phyloP scores from a whole-genome alignment of 306 rosid genomes.

The Gillenia trifoliata region DNA sequence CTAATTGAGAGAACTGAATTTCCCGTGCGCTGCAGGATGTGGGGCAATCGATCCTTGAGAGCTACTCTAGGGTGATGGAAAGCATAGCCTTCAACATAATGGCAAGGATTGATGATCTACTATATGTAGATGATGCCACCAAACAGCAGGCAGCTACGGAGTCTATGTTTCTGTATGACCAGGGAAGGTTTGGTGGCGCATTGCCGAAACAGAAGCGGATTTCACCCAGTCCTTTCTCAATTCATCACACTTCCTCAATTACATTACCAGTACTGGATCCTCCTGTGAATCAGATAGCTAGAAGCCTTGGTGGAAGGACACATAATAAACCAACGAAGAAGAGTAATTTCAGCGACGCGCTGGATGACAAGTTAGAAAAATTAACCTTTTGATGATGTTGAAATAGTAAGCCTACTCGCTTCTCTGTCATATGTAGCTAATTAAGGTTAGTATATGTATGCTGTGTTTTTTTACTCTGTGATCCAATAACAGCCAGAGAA shows the following conservation, averaged over 20 bases:
- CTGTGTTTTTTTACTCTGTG: not conserved
- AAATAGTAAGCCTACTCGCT: not conserved
- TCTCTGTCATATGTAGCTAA: not conserved
- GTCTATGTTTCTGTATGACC: constrained; percentile 14
- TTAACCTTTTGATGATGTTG: constrained; percentile 7
- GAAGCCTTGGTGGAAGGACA: constrained; percentile 7
- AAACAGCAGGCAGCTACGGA: constrained; percentile 31
- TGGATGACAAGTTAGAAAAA: constrained; percentile 21
- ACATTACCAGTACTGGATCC: constrained; percentile 1
- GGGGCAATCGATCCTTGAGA: constrained; percentile 47
- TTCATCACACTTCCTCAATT: constrained; percentile 13
- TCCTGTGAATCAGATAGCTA: not conserved
- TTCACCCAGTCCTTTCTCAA: constrained; percentile 18
- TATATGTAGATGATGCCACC: constrained; percentile 38
- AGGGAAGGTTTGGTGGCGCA: constrained; percentile 18
- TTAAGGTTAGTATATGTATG: not conserved
- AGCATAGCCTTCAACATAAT: constrained; percentile 49
- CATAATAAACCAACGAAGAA: constrained; percentile 14
- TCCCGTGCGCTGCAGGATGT: constrained; percentile 32
- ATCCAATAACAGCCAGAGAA: not conserved
- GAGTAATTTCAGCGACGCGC: not conserved
- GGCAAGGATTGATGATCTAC: constrained; percentile 49
- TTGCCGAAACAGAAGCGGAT: constrained; percentile 21
- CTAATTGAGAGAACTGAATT: not conserved
- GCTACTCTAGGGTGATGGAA: constrained; percentile 48